Evolutionary conservation across 2,329 filamentous ascomycete genomes (phyloP), one percentile per base, ranked within the genome.

Genomic region (Penicillium sclerotigenum): DNA sequence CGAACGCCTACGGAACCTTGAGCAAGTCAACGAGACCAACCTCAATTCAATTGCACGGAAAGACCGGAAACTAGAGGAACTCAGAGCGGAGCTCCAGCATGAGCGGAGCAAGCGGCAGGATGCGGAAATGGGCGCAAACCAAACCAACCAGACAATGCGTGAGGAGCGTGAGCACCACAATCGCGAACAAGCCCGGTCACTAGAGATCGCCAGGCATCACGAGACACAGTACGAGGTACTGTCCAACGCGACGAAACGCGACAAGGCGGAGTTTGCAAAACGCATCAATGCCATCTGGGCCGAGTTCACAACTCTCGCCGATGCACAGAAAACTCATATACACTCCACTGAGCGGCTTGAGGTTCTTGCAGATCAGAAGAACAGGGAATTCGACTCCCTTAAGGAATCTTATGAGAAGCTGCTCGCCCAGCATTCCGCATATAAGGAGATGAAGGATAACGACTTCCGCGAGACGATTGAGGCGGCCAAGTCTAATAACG

Each of bases 1-100:
- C 43, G 77, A 79, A 49, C 75, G 76, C 5, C 70, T 78, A 38
- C 74, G 73, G 37, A 79, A 77, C 49, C 73, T 75, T 24, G 75
- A 77, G 57, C 76, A 75, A 65, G 75, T 74, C 49, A 74, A 80
- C 60, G 78, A 80, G 56, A 74, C 76, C 29, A 78, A 77, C 57
- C 68, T 77, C 14, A 73, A 71, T 29, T 76, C 77, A n/a, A 72
- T 80, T 37, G 67, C 73, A 16, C 73, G 77, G 43, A 79, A 77
- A 59, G 78, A 80, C 57, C 70, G 76, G 38, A 79, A 79, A 59
- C 74, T 80, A 9, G 75, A 79, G 52, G 77, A 79, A 38, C 57
- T 80, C 26, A 73, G 72, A 36, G 54, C 60, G 4, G 76, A 79
- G 59, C 56, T 78, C 6, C 68, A 75, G n/a, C 66, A 61, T 26